Base-by-base conservation (phyloP, 2,329 filamentous ascomycete genomes). In the Aspergillus bombycis region DNA sequence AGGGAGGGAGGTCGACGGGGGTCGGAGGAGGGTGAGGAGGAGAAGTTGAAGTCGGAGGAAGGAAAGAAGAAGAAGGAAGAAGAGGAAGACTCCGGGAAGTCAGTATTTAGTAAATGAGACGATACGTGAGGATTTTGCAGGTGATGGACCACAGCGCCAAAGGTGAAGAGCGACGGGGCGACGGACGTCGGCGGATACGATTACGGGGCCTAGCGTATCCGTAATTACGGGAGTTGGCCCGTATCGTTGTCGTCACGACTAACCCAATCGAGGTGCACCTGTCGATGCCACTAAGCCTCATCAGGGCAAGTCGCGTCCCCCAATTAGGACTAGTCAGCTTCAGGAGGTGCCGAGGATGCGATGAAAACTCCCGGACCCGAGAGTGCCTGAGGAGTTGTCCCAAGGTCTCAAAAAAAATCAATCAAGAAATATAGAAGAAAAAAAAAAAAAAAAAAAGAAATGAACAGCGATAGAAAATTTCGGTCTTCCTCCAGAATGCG, bases 211-310 rank as follows among this genome's bases (percentile, higher is more conserved):
- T n/a, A n/a, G 65, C 38, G 38, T 75, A 73, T 67, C 63, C 21
- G 72, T 74, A 75, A 28, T 73, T 73, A 73, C 72, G 36, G 57
- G 66, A 32, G 73, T 63, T 57, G 56, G 28, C n/a, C 45, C 38
- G 65, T 67, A 66, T 65, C 66, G 71, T 75, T 48, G 70, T 67
- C 72, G 72, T 75, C 72, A 75, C 63, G 52, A 56, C 68, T 68
- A 67, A 53, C 52, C 54, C 28, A 21, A 56, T 60, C 61, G 34
- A 53, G 57, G 16, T 43, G 38, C 48, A 38, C 57, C 50, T 23
- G 19, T 43, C 21, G 26, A 58, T 60, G n/a, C n/a, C 46, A 16
- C 61, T 65, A 67, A 41, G n/a, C 62, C 55, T 14, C 14, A 34
- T 63, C 46, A 10, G 45, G 36, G 58, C n/a, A 43, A 50, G 48